Conservation (phyloP, 768 basidiomycete species). For the Panellus pusillus region DNA sequence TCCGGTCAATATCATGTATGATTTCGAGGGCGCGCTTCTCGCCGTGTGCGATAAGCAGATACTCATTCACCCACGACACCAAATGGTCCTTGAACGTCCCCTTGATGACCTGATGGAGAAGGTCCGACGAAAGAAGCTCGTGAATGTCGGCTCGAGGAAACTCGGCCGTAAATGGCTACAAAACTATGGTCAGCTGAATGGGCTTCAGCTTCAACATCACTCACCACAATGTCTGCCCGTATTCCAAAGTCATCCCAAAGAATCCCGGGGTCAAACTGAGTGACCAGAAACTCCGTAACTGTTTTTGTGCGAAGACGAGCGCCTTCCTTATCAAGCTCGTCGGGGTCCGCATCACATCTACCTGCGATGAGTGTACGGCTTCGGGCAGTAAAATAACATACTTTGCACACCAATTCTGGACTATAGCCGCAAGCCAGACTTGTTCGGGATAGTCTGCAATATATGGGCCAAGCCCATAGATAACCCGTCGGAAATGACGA, state of each 20-base stretch:
- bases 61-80: constrained; percentile 3
- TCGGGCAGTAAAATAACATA: constrained; percentile 1
- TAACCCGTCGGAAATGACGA: constrained; percentile 24
- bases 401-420: constrained; percentile 27
- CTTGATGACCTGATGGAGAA: constrained; percentile 7
- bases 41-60: constrained; percentile 11
- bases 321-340: constrained; percentile 2
- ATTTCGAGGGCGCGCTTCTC: constrained; percentile 12
- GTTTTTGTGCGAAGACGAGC: background rate
- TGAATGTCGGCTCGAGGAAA: constrained; percentile 17
- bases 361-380: background rate
- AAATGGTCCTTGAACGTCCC: background rate
- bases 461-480: constrained; percentile 28
- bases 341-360: background rate
- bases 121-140: background rate
- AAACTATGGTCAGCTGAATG: background rate
- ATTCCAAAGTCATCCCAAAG: constrained; percentile 22
- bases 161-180: constrained; percentile 23
- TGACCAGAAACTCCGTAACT: constrained; percentile 2
- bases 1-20: constrained; percentile 25
- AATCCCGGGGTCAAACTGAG: constrained; percentile 3
- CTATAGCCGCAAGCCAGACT: constrained; percentile 20
- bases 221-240: constrained; percentile 15
- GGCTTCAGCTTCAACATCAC: background rate
- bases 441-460: constrained; percentile 35